phyloP scores from a whole-genome alignment of 1,284 basidiomycete species.

The Tylopilus orsonianus region DNA sequence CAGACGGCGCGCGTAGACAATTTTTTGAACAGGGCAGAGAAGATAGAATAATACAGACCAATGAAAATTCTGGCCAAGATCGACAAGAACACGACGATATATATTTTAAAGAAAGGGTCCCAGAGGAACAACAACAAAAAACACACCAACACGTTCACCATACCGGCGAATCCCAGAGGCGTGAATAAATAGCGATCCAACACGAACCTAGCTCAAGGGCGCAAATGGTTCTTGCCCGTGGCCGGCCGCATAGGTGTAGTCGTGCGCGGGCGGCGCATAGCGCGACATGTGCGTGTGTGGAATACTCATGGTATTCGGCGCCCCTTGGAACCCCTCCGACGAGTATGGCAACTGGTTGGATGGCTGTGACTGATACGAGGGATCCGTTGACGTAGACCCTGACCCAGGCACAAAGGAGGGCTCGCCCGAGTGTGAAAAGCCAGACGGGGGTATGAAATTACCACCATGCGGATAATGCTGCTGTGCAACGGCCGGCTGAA shows the following conservation, averaged over 20 bases:
- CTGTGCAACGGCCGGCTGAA: conserved; percentile 19
- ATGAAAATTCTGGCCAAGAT: conserved; percentile 14
- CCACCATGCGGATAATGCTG: conserved; percentile 19
- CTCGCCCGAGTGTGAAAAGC: conserved; percentile 22
- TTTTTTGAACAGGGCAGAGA: conserved; percentile 16
- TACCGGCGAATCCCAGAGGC: conserved; percentile 1
- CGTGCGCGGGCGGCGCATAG: conserved; percentile 20
- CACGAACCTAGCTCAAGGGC: conserved; percentile 15
- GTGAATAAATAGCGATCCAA: conserved; percentile 11
- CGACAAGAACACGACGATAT: too few relatives aligned
- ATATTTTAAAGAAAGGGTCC: too few relatives aligned
- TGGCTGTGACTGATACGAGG: conserved; percentile 16
- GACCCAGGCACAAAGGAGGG: conserved; percentile 15
- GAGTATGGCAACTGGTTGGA: conserved; percentile 21
- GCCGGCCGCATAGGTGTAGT: conserved; percentile 26
- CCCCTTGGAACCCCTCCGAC: conserved; percentile 21
- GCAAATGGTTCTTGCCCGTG: conserved; percentile 29
- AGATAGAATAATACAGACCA: conserved; percentile 9
- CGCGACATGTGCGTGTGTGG: conserved; percentile 16
- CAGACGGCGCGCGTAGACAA: conserved; percentile 3
- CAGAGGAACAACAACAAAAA: conserved; percentile 16
- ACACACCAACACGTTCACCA: not conserved
- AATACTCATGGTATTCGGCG: conserved; percentile 17
- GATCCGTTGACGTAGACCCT: conserved; percentile 12
- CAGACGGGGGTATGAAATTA: conserved; percentile 16